Evolutionary conservation across 495 filamentous ascomycete genomes (phyloP), one percentile per base, ranked within the genome.

Genomic region (Collariella sp.): DNA sequence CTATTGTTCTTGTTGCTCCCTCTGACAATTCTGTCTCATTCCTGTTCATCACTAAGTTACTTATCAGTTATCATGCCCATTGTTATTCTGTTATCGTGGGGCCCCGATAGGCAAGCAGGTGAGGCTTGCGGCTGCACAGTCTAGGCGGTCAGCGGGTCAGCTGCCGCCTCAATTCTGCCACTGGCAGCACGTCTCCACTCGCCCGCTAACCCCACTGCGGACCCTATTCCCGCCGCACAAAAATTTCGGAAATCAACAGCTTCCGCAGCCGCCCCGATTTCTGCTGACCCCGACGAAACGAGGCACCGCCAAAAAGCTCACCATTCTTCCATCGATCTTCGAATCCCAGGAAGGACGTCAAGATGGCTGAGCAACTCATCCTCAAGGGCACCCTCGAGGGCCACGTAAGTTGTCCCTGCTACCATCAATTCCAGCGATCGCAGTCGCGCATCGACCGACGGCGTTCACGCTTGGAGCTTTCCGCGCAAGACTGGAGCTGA

Each of bases 301-400:
- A 63, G 59, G 54, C 61, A 60, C 54, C 58, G 51, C 44, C 47
- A 59, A 62, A 56, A 54, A 61, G 66, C 66, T 65, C 66, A 60
- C 58, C 66, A 61, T 66, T 66, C 58, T 61, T 58, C 64, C 61
- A 60, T 56, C 60, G 58, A 69, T 67, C 62, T 55, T 60, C 55
- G 58, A 60, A 58, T 57, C 60, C 52, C 62, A 62, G 64, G 60
- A 61, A 65, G 61, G 55, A 63, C 61, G 45, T 20, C 63, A 83
- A 67, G 73, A 95, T 94, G 88, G 83, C 86, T 77, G 91, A 96
- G 81, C 88, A 94, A 81, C 80, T 96, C 72, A 89, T 94, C 79
- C 87, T 95, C 76, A 89, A 90, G 77, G 91, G 91, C 71, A 91
- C 87, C 80, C 89, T 96, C 72, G 91, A 91, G 83, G 91, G 91